A percentile compares a stretch with the other conserved stretches of the same genome.
These are phyloP conservation scores for Sugiyamaella pinicola DNA, from an alignment of 1,139 yeast genomes.

Conservation along the genomic window DNA sequence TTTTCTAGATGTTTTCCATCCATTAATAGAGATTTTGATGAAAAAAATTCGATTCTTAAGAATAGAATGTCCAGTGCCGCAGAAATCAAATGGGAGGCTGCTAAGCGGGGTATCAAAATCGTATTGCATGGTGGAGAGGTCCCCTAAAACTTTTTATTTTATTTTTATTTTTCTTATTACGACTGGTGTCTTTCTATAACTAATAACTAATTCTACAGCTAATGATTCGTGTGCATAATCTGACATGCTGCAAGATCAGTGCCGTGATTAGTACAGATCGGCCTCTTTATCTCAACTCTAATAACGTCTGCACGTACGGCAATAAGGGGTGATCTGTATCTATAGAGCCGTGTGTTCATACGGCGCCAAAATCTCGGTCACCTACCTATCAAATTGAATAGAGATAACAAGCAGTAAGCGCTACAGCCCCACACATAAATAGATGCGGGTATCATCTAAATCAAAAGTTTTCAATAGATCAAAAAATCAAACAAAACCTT, in stretches of 20 bases:
- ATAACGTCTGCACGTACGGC: not conserved
- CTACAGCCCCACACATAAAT: conserved; percentile 11
- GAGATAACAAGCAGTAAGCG: conserved; percentile 1
- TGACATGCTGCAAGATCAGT: not conserved
- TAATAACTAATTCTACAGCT: not conserved
- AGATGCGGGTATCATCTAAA: not conserved
- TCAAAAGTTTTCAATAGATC: too few relatives aligned
- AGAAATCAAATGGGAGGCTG: conserved; percentile 12
- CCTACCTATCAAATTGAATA: conserved; percentile 2
- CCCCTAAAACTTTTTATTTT: not conserved
- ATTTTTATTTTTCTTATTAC: not conserved
- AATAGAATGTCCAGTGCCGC: not conserved
- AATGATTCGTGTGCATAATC: not conserved
- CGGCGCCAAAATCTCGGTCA: not conserved
- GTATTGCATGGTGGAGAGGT: not conserved
- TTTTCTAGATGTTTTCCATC: conserved; percentile 11
- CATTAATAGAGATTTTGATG: conserved; percentile 10
- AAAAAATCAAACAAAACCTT: not conserved
- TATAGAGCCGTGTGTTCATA: not conserved
- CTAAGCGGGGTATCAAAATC: conserved; percentile 10
- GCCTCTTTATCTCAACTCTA: not conserved
- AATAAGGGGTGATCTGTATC: not conserved
- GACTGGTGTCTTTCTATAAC: not conserved
- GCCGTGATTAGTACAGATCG: too few relatives aligned
- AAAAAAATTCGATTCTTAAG: not conserved